These are phyloP conservation scores for Pythium oligandrum DNA, from an alignment of 352 stramenopile species.

Conservation along the genomic window DNA sequence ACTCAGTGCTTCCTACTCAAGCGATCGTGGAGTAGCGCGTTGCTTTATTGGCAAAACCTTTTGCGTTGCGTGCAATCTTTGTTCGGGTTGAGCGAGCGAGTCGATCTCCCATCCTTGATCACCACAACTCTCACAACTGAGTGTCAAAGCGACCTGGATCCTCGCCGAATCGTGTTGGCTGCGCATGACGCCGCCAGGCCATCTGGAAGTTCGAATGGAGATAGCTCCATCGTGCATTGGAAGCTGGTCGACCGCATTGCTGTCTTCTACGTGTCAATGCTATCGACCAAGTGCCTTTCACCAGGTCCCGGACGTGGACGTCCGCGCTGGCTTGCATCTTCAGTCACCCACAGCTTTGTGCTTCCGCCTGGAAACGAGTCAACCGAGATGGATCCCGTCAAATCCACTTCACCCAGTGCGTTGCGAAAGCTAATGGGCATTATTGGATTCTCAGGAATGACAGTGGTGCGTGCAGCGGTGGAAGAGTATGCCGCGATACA, in stretches of 20 bases:
- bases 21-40: not conserved
- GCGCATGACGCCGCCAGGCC: too few relatives aligned
- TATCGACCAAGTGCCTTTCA: conserved; percentile 18
- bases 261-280: conserved; percentile 16
- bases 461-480: not conserved
- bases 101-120: too few relatives aligned
- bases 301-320: too few relatives aligned
- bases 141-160: too few relatives aligned
- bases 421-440: conserved; percentile 12
- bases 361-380: not conserved
- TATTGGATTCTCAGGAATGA: conserved; percentile 10
- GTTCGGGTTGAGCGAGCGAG: not conserved
- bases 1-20: not conserved
- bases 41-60: not conserved
- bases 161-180: too few relatives aligned
- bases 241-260: conserved; percentile 15
- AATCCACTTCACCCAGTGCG: conserved; percentile 6
- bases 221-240: not conserved
- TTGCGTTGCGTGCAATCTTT: not conserved
- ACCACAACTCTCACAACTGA: too few relatives aligned
- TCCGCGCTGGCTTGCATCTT: not conserved
- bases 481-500: conserved; percentile 6
- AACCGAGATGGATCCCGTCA: not conserved
- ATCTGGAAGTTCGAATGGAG: too few relatives aligned
- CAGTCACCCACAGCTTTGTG: not conserved